phyloP scores from a whole-genome alignment of 768 basidiomycete species.

The Termitomyces sp. region DNA sequence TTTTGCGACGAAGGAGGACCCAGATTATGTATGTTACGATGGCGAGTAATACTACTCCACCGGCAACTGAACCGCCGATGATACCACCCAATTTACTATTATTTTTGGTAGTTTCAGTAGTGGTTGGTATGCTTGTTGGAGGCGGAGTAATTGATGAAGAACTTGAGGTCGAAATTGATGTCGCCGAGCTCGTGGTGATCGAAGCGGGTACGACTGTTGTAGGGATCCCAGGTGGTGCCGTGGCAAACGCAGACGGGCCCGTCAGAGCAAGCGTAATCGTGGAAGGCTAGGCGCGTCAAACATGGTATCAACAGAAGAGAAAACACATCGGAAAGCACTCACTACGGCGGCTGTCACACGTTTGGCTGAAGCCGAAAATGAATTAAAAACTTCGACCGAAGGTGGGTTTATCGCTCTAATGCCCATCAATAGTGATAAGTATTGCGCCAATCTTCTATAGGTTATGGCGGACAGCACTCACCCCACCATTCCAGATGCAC shows the following conservation, averaged over 20 bases:
- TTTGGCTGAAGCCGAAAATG: conserved; percentile 28
- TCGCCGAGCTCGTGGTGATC: conserved; percentile 2
- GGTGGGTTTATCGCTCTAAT: conserved; percentile 36
- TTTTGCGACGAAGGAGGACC: conserved; percentile 8
- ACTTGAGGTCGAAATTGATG: conserved; percentile 4
- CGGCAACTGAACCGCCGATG: conserved; percentile 24
- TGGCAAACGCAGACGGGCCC: conserved; percentile 34
- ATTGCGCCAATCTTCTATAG: background rate
- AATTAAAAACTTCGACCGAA: conserved; percentile 21
- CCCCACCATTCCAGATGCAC: conserved; percentile 39
- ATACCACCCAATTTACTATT: conserved; percentile 8
- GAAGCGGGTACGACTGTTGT: background rate
- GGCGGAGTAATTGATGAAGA: conserved; percentile 1
- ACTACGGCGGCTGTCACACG: conserved; percentile 21
- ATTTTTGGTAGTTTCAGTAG: background rate
- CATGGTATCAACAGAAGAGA: background rate
- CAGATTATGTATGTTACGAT: conserved; percentile 9
- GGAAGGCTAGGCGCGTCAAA: conserved; percentile 19
- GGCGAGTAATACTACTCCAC: conserved; percentile 13
- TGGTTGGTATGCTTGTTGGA: conserved; percentile 1
- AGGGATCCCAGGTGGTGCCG: conserved; percentile 7
- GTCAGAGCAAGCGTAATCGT: conserved; percentile 21
- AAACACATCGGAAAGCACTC: conserved; percentile 16
- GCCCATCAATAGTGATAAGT: background rate
- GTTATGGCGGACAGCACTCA: conserved; percentile 15